phyloP scores from a whole-genome alignment of 495 filamentous ascomycete genomes.

The Xylaria flabelliformis region DNA sequence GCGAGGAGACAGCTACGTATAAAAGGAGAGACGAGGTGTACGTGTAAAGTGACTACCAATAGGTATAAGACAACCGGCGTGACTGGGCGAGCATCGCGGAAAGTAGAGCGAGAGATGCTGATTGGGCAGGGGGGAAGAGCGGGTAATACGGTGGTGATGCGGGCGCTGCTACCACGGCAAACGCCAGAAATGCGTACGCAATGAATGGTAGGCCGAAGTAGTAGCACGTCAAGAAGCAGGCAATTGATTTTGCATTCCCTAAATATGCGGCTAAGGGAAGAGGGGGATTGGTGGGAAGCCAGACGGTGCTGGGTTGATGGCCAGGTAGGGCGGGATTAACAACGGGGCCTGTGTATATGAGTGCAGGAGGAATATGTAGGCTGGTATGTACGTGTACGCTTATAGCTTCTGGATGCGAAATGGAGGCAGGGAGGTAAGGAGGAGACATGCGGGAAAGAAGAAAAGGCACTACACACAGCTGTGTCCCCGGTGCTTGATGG shows the following conservation, averaged over 20 bases:
- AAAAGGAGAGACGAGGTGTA: conserved; percentile 38
- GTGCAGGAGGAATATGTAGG: conserved; percentile 38
- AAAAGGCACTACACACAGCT: conserved; percentile 24
- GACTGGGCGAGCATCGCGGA: conserved; percentile 37
- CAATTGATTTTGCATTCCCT: conserved; percentile 41
- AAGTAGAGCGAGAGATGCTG: conserved; percentile 34
- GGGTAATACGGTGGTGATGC: conserved; percentile 43
- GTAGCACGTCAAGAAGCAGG: conserved; percentile 49
- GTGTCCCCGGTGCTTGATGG: neutral
- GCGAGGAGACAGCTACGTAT: conserved; percentile 39
- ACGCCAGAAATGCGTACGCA: conserved; percentile 32
- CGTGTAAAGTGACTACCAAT: conserved; percentile 38
- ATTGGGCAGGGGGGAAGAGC: conserved; percentile 38
- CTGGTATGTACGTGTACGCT: conserved; percentile 31
- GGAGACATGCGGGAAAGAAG: conserved; percentile 26
- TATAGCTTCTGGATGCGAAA: conserved; percentile 25
- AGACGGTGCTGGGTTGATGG: conserved; percentile 26
- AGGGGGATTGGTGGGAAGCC: conserved; percentile 33
- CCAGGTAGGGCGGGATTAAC: conserved; percentile 29
- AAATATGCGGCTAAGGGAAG: conserved; percentile 33
- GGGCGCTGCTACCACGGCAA: conserved; percentile 40
- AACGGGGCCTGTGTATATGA: conserved; percentile 28
- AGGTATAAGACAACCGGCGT: conserved; percentile 43
- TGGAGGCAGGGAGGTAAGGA: conserved; percentile 18
- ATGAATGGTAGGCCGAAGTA: conserved; percentile 38